A percentile compares a stretch with the other conserved stretches of the same genome.
Conservation (phyloP, 2,329 filamentous ascomycete genomes). For the Hirsutella minnesotensis region DNA sequence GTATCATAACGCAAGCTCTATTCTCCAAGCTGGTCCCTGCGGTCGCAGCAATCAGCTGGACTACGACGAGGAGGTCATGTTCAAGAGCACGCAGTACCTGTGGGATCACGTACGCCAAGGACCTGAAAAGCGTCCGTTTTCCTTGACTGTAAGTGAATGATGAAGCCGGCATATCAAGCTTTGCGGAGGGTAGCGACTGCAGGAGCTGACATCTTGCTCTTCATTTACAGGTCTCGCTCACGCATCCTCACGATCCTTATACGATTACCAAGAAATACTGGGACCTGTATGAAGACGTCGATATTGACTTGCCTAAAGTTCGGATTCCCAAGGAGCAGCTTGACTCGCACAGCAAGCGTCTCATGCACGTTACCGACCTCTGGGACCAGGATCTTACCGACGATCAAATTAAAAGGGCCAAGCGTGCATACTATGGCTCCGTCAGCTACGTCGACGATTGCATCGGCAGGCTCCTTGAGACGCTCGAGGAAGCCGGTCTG, state of each 20-base stretch:
- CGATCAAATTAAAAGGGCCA: constrained; percentile 75
- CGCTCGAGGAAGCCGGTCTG: constrained; percentile 67
- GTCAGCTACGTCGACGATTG: constrained; percentile 92
- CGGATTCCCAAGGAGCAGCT: constrained; percentile 69
- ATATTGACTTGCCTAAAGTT: constrained; percentile 73
- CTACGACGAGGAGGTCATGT: constrained; percentile 94
- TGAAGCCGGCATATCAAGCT: background rate
- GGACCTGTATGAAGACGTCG: constrained; percentile 81
- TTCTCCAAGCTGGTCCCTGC: constrained; percentile 78
- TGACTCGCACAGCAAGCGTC: constrained; percentile 75
- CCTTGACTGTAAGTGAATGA: constrained; percentile 49
- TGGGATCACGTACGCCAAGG: constrained; percentile 84
- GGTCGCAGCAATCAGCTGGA: constrained; percentile 90
- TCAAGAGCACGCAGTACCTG: constrained; percentile 76
- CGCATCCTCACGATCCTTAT: constrained; percentile 90
- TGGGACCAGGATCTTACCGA: constrained; percentile 75
- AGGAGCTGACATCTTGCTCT: too few relatives aligned
- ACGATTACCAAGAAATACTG: constrained; percentile 90
- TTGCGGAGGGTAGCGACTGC: too few relatives aligned
- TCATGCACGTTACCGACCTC: constrained; percentile 77
- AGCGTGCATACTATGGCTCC: constrained; percentile 83
- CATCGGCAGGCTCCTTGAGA: constrained; percentile 68
- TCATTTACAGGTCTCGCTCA: constrained; percentile 81
- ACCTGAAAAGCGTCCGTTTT: constrained; percentile 63
- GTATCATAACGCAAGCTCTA: constrained; percentile 94